These are phyloP conservation scores for Mycosphaerella sp. DNA, from an alignment of 2,329 filamentous ascomycete species.

Conservation along the genomic window DNA sequence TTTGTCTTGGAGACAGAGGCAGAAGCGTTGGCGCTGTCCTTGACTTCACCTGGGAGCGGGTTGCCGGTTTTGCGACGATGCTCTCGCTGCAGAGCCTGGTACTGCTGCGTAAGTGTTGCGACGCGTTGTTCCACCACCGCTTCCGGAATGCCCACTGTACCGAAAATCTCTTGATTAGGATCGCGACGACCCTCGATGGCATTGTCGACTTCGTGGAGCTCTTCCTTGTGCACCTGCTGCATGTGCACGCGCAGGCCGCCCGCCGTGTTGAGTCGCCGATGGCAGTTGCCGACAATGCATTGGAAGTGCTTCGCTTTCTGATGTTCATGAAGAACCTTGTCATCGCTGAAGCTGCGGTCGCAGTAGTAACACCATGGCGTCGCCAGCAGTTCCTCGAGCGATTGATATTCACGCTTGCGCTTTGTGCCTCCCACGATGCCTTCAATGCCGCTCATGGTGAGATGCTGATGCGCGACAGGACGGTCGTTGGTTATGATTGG, in stretches of 20 bases:
- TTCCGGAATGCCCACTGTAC: conserved; percentile 92
- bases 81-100: conserved; percentile 78
- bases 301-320: conserved; percentile 99
- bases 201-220: conserved; percentile 80
- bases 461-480: not conserved
- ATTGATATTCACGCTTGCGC: conserved; percentile 69
- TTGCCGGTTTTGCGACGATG: conserved; percentile 78
- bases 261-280: conserved; percentile 81
- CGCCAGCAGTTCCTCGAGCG: conserved; percentile 78
- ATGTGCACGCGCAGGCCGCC: conserved; percentile 95
- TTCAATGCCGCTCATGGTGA: not conserved
- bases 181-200: conserved; percentile 78
- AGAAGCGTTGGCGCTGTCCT: not conserved
- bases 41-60: conserved; percentile 51
- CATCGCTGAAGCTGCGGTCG: conserved; percentile 96
- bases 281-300: conserved; percentile 69
- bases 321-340: conserved; percentile 93
- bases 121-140: conserved; percentile 78
- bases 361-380: conserved; percentile 99
- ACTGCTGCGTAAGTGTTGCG: conserved; percentile 77
- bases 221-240: conserved; percentile 98
- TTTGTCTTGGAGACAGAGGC: not conserved
- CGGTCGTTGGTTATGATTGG: not conserved
- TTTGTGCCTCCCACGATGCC: conserved; percentile 1
- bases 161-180: conserved; percentile 92